Evolutionary conservation across 2,329 filamentous ascomycete genomes (phyloP), one percentile per base, ranked within the genome.

Genomic region (Hyphodiscus sp.): DNA sequence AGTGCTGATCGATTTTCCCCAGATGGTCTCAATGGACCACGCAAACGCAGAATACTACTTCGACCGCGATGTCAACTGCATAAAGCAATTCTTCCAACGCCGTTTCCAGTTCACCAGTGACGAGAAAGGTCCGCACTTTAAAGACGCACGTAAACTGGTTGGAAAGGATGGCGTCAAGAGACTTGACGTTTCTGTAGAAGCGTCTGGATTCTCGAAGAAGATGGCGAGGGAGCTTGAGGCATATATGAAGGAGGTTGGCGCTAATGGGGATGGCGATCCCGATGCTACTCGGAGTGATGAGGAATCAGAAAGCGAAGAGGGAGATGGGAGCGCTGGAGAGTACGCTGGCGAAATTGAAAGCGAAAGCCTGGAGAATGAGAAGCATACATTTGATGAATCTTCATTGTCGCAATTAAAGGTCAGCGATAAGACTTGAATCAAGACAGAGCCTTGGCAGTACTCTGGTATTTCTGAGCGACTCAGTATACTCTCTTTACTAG

Each of bases 1-100:
- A 0, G 82, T 96, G 51, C 74, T 99, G 45, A 99, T 99, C 64
- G 95, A 99, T 73, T 99, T 99, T 67, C 94, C 94, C 0, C 94
- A 99, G 69, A 97, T 96, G 87, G 83, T 99, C 1, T 97, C 92
- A 1, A 90, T 96, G 68, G 90, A 96, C 62, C 94, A 99, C 67
- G 73, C 77, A 38, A 96, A 99, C 66, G 95, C 94, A 18, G 87
- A 96, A 67, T 95, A 91, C 81, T 97, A 99, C 72, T 99, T 99
- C 69, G 89, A 97, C 68, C 85, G 94, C 59, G 94, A 99, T 64
- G 91, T 99, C 15, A 84, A 89, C 58, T 99, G 95, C 71, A 86
- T 99, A 65, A 97, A 96, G 73, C 83, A 88, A 30, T 99, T 95
- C 70, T 99, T 99, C 67, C 79, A 89, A 66, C 80, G 91, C 20